These are phyloP conservation scores for Castanopsis chinensis DNA, from an alignment of 306 rosid species.

Conservation along the genomic window DNA sequence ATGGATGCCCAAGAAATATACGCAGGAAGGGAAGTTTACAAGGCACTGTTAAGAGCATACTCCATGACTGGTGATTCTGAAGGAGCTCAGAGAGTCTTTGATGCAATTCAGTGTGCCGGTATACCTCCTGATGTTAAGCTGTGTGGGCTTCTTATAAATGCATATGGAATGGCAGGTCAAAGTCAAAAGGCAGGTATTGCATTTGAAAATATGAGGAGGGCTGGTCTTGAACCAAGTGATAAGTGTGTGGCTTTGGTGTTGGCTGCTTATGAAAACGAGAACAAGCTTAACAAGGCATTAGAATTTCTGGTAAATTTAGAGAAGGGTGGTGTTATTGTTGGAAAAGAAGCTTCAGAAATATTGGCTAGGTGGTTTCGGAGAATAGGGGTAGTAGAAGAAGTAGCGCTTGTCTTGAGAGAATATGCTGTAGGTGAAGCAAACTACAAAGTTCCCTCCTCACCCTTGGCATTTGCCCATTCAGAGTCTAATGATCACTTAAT, in stretches of 20 bases:
- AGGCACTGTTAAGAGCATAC: conserved; percentile 82
- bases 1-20: conserved; percentile 69
- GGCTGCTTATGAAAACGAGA: conserved; percentile 71
- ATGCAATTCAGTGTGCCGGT: conserved; percentile 79
- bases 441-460: conserved; percentile 8
- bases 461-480: background rate
- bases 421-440: conserved; percentile 36
- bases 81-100: conserved; percentile 83
- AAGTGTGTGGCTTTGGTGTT: conserved; percentile 66
- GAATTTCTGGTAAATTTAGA: conserved; percentile 70
- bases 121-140: conserved; percentile 69
- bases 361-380: conserved; percentile 72
- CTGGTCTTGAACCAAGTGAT: conserved; percentile 65
- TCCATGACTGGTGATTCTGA: conserved; percentile 59
- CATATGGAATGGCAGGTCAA: conserved; percentile 57
- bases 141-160: conserved; percentile 71
- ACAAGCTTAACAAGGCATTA: conserved; percentile 55
- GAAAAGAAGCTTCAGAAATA: conserved; percentile 69
- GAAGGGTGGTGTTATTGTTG: conserved; percentile 56
- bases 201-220: conserved; percentile 78
- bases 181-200: conserved; percentile 57
- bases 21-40: conserved; percentile 82
- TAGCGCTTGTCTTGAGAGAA: conserved; percentile 70
- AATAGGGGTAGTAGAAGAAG: conserved; percentile 82
- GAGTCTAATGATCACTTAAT: no score